phyloP scores from a whole-genome alignment of 1,284 basidiomycete genomes.

The Laetiporus sulphureus region DNA sequence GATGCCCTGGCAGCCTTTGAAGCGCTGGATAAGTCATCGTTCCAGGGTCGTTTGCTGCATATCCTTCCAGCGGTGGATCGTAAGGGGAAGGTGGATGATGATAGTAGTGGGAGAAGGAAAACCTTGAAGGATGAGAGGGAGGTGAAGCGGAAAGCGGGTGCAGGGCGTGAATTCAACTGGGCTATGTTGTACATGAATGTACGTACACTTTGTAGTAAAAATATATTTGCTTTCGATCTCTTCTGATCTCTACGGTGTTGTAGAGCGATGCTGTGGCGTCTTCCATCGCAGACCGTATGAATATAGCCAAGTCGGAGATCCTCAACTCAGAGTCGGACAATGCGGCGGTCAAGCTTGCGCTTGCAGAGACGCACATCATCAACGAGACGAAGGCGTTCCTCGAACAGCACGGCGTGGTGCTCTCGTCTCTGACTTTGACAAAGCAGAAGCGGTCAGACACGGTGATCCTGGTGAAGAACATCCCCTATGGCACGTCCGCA shows the following conservation, averaged over 20 bases:
- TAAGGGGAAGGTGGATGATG: constrained; percentile 38
- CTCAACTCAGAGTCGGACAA: constrained; percentile 72
- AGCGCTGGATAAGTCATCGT: constrained; percentile 77
- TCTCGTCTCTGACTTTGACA: constrained; percentile 50
- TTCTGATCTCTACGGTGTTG: constrained; percentile 3
- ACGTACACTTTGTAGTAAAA: constrained; percentile 32
- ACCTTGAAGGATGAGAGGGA: constrained; percentile 66
- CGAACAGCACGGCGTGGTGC: constrained; percentile 63
- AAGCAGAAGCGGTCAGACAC: constrained; percentile 63
- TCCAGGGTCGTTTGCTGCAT: constrained; percentile 90
- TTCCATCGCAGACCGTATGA: constrained; percentile 33
- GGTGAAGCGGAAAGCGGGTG: constrained; percentile 65
- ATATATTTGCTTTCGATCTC: constrained; percentile 11
- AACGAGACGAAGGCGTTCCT: constrained; percentile 91
- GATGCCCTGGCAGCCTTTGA: constrained; percentile 76
- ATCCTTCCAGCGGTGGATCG: constrained; percentile 80
- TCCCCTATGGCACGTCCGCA: constrained; percentile 84
- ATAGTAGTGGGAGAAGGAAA: constrained; percentile 39
- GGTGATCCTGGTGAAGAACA: constrained; percentile 92
- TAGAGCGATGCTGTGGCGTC: constrained; percentile 52
- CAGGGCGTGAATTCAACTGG: constrained; percentile 92
- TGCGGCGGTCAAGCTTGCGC: constrained; percentile 88
- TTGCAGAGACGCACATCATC: constrained; percentile 95
- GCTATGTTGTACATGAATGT: constrained; percentile 97
- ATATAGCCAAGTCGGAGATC: constrained; percentile 74